Evolutionary conservation across 2,329 filamentous ascomycete species (phyloP).

Genomic region (Diaporthe australafricana): DNA sequence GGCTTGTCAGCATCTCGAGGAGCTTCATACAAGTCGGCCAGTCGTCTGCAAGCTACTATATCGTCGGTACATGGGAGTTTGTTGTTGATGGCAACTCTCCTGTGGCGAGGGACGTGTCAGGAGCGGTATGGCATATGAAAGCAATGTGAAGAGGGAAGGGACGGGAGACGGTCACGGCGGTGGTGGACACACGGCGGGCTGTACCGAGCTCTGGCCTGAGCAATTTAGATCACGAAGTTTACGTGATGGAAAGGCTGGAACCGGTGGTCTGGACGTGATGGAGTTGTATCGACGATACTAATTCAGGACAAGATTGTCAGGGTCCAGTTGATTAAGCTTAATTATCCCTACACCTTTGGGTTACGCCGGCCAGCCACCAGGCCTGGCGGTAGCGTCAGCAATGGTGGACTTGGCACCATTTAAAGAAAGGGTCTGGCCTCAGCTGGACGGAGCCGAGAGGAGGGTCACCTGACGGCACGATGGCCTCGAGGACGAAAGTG

Average conservation of each 20-base stretch:
- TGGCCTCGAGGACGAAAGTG: slow-evolving; percentile 8
- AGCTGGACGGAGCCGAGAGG: slow-evolving; percentile 3
- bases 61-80: background rate
- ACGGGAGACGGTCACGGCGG: background rate
- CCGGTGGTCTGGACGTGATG: slow-evolving; percentile 25
- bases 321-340: slow-evolving; percentile 52
- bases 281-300: slow-evolving; percentile 44
- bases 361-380: slow-evolving; percentile 20
- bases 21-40: background rate
- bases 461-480: slow-evolving; percentile 24
- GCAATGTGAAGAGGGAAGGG: background rate
- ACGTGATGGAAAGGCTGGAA: slow-evolving; percentile 24
- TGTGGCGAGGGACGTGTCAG: too few species aligned
- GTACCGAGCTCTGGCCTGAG: slow-evolving; percentile 4
- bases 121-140: background rate
- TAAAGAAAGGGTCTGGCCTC: slow-evolving; percentile 22
- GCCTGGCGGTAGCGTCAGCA: slow-evolving; percentile 25
- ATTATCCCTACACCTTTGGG: slow-evolving; percentile 39
- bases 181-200: background rate
- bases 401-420: slow-evolving; percentile 28
- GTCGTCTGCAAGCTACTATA: too few species aligned
- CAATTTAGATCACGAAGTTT: slow-evolving; percentile 24
- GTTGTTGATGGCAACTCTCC: background rate
- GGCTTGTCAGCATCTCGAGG: slow-evolving; percentile 7
- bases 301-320: slow-evolving; percentile 46